Evolutionary conservation across 2,329 filamentous ascomycete genomes (phyloP).

Genomic region (Fusarium sp.): DNA sequence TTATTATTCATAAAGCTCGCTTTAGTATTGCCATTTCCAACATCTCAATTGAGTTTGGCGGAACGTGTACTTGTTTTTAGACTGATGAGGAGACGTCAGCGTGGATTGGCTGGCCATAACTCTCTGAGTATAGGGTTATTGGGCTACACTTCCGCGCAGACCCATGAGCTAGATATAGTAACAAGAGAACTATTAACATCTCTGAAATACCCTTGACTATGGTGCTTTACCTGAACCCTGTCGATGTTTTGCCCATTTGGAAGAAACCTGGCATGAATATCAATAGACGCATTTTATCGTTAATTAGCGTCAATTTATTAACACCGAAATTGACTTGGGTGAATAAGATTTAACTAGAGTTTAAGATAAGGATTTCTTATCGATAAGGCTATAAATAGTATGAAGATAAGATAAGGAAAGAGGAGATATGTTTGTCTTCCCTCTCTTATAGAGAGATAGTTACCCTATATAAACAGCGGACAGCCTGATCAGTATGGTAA

Average conservation of each 20-base stretch:
- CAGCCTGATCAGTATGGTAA: too few relatives aligned
- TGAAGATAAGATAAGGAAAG: too few relatives aligned
- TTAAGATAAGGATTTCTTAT: too few relatives aligned
- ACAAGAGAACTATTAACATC: constrained; percentile 55
- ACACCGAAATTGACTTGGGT: too few relatives aligned
- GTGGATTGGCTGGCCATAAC: constrained; percentile 50
- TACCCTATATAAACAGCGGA: too few relatives aligned
- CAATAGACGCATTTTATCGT: too few relatives aligned
- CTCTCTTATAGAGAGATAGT: too few relatives aligned
- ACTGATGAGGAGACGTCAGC: constrained; percentile 54
- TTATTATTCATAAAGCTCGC: constrained; percentile 58
- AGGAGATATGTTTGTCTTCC: too few relatives aligned
- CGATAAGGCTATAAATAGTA: too few relatives aligned
- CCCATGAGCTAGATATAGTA: constrained; percentile 53
- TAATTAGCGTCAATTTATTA: too few relatives aligned
- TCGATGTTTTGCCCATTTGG: constrained; percentile 51
- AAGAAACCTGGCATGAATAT: too few relatives aligned
- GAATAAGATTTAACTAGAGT: too few relatives aligned
- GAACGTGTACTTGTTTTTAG: constrained; percentile 55
- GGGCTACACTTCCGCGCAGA: constrained; percentile 57
- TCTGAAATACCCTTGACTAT: constrained; percentile 54
- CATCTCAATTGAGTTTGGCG: constrained; percentile 61
- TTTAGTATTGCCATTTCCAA: constrained; percentile 59
- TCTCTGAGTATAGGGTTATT: constrained; percentile 41
- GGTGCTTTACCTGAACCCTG: constrained; percentile 57